Evolutionary conservation across 2,329 filamentous ascomycete genomes (phyloP), one percentile per base, ranked within the genome.

Genomic region (Trichoderma sp.): DNA sequence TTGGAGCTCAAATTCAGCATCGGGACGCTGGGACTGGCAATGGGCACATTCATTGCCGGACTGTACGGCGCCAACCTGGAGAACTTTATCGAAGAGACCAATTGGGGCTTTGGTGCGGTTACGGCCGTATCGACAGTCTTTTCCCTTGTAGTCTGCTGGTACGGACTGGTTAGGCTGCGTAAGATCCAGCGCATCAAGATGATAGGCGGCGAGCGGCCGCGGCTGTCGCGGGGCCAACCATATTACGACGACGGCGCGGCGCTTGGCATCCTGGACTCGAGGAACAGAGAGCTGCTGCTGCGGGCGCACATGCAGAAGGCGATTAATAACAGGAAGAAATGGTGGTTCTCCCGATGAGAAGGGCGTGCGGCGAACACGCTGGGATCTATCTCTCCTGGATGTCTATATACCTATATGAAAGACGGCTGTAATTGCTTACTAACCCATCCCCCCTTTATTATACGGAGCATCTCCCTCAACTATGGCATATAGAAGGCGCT

Each of bases 41-140:
- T 94, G 77, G 96, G 96, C 68, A 97, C 96, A 61, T 96, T 98
- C 77, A 87, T 97, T 75, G 96, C 96, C 10, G 94, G 94, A n/a
- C 89, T 99, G n/a, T 99, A 98, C 85, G 96, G 96, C 75, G 98
- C 98, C 94, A 99, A 99, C 83, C 84, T 99, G 72, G 96, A 97
- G 78, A 98, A 98, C 81, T 98, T 97, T 80, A 93, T 98, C 75
- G 96, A 99, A 83, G 95, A 98, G 78, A 94, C 92, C 1, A 88
- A 93, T 79, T 87, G 93, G 79, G 96, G 95, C 13, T 98, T 99
- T 79, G 86, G 86, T 58, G 88, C 88, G 66, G 90, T 99, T 70
- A 93, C 91, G 2, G 84, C 83, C 21, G 83, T 87, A 71, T 96
- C 92, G 69, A 86, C 91, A 68, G 75, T 90, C 68, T 89, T 94